Evolutionary conservation across 208 protist species (phyloP).

Genomic region (Acanthamoeba divionensis): DNA sequence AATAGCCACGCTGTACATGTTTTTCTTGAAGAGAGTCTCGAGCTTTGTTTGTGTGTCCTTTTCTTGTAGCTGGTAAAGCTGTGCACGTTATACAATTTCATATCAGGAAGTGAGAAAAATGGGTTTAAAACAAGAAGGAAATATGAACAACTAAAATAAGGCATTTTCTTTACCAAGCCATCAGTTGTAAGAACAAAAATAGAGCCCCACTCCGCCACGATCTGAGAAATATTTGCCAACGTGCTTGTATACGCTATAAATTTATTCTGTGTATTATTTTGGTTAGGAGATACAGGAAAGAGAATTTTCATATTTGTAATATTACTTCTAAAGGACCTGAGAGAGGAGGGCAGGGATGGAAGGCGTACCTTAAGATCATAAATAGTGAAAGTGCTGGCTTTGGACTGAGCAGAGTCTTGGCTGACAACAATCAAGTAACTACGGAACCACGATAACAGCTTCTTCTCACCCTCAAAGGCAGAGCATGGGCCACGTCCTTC

Average conservation of each 20-base stretch:
- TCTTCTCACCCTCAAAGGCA: slow-evolving; percentile 82
- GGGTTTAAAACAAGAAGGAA: background rate
- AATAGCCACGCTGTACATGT: slow-evolving; percentile 91
- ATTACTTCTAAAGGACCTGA: slow-evolving; percentile 51
- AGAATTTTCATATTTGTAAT: slow-evolving; percentile 72
- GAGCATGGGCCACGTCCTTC: slow-evolving; percentile 79
- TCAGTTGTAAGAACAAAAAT: slow-evolving; percentile 86
- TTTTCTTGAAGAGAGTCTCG: slow-evolving; percentile 93
- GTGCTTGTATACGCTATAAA: slow-evolving; percentile 85
- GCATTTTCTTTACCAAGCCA: slow-evolving; percentile 51
- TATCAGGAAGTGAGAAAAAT: background rate
- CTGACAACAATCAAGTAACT: slow-evolving; percentile 86
- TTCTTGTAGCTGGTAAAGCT: slow-evolving; percentile 82
- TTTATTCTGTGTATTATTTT: slow-evolving; percentile 89
- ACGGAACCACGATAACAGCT: slow-evolving; percentile 80
- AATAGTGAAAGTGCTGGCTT: background rate
- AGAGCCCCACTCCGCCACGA: slow-evolving; percentile 84
- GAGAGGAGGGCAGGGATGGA: no score
- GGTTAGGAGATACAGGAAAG: slow-evolving; percentile 79
- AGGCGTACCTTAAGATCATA: slow-evolving; percentile 15
- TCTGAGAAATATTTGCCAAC: slow-evolving; percentile 78
- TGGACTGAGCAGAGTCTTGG: slow-evolving; percentile 41
- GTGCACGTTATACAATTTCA: background rate
- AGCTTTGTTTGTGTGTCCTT: slow-evolving; percentile 91
- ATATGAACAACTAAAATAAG: no score